Conservation (phyloP, 495 filamentous ascomycete species). For the Darksidea phi region DNA sequence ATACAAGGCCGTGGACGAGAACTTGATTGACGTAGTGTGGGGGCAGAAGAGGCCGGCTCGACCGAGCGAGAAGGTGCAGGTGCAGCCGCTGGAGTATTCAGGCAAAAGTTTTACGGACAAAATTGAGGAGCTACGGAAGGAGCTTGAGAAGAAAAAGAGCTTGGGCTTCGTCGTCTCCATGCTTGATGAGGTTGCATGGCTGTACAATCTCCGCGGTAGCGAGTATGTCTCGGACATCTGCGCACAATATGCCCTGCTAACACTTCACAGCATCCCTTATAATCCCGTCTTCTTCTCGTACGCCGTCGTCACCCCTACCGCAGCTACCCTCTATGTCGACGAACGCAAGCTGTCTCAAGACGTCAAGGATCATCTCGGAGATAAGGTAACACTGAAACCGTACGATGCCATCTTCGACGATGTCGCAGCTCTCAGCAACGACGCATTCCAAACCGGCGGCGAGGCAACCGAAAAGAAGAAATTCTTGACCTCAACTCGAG, state of each 20-base stretch:
- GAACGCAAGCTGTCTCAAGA: constrained; percentile 70
- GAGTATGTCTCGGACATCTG: constrained; percentile 56
- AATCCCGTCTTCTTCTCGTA: constrained; percentile 99
- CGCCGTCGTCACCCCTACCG: constrained; percentile 77
- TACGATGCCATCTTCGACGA: constrained; percentile 84
- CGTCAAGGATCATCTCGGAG: constrained; percentile 66
- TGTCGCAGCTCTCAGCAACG: constrained; percentile 57
- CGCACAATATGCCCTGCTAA: neutral
- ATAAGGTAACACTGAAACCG: constrained; percentile 73
- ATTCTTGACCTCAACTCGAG: constrained; percentile 82
- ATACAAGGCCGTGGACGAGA: constrained; percentile 69
- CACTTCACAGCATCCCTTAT: constrained; percentile 74
- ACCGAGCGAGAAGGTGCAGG: constrained; percentile 72
- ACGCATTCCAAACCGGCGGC: constrained; percentile 35
- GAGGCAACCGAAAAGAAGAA: constrained; percentile 53
- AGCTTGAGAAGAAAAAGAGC: constrained; percentile 87
- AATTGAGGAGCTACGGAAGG: constrained; percentile 81
- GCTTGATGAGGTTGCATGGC: constrained; percentile 97
- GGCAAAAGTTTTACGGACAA: constrained; percentile 85
- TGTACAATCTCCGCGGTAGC: constrained; percentile 92
- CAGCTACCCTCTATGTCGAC: constrained; percentile 83
- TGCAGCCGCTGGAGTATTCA: constrained; percentile 68
- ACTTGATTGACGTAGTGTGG: constrained; percentile 89
- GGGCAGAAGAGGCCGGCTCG: constrained; percentile 66
- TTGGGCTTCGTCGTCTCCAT: constrained; percentile 86